Percentiles rank a stretch among this genome's conserved stretches.
phyloP scores from a whole-genome alignment of 2,329 filamentous ascomycete species.

The Leptoxyphium fumago region DNA sequence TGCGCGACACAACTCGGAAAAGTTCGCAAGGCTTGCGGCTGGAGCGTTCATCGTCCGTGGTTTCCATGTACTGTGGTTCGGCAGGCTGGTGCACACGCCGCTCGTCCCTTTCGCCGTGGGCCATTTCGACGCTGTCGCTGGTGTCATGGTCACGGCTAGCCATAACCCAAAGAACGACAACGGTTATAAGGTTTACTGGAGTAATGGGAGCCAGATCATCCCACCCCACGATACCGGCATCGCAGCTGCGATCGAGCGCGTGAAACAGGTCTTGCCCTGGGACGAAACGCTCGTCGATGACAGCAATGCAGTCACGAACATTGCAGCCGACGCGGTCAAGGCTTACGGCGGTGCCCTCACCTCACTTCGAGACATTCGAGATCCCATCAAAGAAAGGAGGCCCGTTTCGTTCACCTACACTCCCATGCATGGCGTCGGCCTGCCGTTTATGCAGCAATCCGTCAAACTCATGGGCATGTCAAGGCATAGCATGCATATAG shows the following conservation, averaged over 20 bases:
- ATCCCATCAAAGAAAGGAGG: not conserved
- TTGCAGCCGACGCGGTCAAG: constrained; percentile 26
- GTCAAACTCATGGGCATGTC: constrained; percentile 20
- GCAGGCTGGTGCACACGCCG: constrained; percentile 42
- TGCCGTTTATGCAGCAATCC: constrained; percentile 31
- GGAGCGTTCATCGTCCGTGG: constrained; percentile 44
- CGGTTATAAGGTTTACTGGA: constrained; percentile 54
- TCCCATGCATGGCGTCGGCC: constrained; percentile 42
- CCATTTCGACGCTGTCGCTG: constrained; percentile 39
- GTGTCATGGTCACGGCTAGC: constrained; percentile 52
- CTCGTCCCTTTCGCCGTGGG: constrained; percentile 47
- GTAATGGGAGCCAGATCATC: constrained; percentile 51
- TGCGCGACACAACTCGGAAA: constrained; percentile 46
- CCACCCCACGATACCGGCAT: constrained; percentile 46
- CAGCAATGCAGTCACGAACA: constrained; percentile 26
- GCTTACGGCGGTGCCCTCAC: constrained; percentile 31
- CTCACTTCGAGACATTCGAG: constrained; percentile 15
- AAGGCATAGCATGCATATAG: constrained; percentile 27
- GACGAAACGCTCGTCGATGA: constrained; percentile 29
- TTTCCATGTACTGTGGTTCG: constrained; percentile 45
- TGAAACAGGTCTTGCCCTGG: constrained; percentile 38
- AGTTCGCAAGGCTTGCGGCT: constrained; percentile 45
- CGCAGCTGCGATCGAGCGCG: constrained; percentile 39
- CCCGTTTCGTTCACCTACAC: constrained; percentile 36
- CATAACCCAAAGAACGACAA: constrained; percentile 52